Conservation (phyloP, 306 rosid species). For the Begonia fuchsioides region DNA sequence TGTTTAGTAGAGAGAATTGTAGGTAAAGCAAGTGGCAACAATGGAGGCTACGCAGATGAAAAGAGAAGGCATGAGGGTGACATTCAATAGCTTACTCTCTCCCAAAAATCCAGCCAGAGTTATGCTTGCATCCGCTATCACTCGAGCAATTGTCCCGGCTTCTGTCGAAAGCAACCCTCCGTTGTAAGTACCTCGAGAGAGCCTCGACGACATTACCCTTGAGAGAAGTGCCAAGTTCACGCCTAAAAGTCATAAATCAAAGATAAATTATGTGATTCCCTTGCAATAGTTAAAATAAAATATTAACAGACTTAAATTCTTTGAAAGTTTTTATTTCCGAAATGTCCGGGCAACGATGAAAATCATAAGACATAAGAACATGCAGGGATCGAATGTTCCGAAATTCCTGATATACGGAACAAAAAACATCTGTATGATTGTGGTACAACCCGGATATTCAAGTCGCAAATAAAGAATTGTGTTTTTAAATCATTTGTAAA, state of each 20-base stretch:
- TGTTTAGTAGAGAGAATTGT: constrained; percentile 60
- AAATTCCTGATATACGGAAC: no score
- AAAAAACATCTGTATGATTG: no score
- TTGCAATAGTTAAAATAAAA: no score
- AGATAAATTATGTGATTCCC: no score
- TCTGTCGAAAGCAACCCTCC: constrained; percentile 71
- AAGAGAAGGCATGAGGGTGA: constrained; percentile 50
- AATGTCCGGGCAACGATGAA: no score
- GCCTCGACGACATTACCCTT: constrained; percentile 65
- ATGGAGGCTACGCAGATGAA: constrained; percentile 54
- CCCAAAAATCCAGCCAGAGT: constrained; percentile 46
- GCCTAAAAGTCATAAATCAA: constrained; percentile 21
- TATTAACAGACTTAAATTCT: no score
- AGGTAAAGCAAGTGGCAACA: constrained; percentile 54
- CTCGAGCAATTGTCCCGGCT: constrained; percentile 77
- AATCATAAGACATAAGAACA: no score
- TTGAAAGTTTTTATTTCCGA: no score
- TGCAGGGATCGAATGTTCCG: no score
- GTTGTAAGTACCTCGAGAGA: constrained; percentile 59
- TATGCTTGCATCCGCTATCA: constrained; percentile 64
- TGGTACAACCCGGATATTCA: no score
- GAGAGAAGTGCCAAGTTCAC: constrained; percentile 73
- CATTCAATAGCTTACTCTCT: constrained; percentile 41
- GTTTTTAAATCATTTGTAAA: no score
- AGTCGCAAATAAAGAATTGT: no score